phyloP scores from a whole-genome alignment of 257 asterid genomes.

The Euphrasia confusa region DNA sequence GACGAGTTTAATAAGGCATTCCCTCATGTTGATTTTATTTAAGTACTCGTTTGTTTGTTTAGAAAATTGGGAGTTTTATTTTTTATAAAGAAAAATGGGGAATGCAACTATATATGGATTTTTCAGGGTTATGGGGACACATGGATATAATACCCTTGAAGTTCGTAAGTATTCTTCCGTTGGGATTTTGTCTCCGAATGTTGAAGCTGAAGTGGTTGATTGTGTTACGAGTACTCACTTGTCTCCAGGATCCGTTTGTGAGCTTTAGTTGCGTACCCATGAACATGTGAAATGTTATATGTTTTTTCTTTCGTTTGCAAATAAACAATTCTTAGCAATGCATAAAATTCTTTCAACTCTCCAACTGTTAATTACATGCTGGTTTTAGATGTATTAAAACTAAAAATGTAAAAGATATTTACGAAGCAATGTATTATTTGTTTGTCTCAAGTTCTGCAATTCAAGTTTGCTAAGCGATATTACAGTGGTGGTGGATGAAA shows the following conservation, averaged over 20 bases:
- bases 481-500: too few species aligned
- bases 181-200: constrained; percentile 68
- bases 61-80: neutral
- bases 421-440: too few species aligned
- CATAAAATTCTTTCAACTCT: too few species aligned
- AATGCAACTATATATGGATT: neutral
- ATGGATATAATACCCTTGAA: constrained; percentile 50
- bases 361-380: too few species aligned
- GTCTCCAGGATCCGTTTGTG: constrained; percentile 51
- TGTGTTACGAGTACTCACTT: constrained; percentile 47
- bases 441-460: too few species aligned
- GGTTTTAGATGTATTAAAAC: too few species aligned
- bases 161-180: constrained; percentile 49
- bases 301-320: too few species aligned
- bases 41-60: constrained; percentile 36
- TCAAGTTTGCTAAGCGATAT: too few species aligned
- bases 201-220: constrained; percentile 71
- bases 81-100: neutral
- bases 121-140: constrained; percentile 81
- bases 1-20: constrained; percentile 47
- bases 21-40: constrained; percentile 72
- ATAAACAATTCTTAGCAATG: too few species aligned
- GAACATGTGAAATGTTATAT: too few species aligned
- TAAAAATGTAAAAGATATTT: too few species aligned
- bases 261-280: too few species aligned